These are phyloP conservation scores for Fusarium paranaense DNA, from an alignment of 2,329 filamentous ascomycete genomes.

Conservation along the genomic window DNA sequence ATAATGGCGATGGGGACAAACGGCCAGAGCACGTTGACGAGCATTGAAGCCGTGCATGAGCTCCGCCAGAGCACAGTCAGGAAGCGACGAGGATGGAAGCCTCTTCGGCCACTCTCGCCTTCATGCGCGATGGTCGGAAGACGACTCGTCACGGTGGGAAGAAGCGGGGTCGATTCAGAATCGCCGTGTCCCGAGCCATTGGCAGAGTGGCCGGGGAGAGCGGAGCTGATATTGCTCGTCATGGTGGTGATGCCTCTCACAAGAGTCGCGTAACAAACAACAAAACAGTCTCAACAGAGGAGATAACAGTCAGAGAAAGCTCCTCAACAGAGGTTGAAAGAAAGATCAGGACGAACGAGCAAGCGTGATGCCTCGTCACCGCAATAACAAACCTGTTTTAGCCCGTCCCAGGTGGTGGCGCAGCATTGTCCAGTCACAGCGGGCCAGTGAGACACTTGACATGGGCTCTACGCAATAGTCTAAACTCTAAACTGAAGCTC, in stretches of 20 bases:
- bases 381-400: constrained; percentile 19
- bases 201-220: constrained; percentile 10
- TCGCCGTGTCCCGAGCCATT: constrained; percentile 14
- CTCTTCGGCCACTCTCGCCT: constrained; percentile 59
- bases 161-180: constrained; percentile 45
- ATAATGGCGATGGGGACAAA: constrained; percentile 59
- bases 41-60: constrained; percentile 57
- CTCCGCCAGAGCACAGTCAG: constrained; percentile 56
- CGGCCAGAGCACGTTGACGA: constrained; percentile 62
- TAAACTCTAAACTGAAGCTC: constrained; percentile 33
- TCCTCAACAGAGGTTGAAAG: not conserved
- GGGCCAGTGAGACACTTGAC: constrained; percentile 25
- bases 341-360: not conserved
- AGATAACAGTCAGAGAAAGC: not conserved
- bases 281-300: not conserved
- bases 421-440: constrained; percentile 12
- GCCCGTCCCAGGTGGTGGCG: constrained; percentile 24
- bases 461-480: constrained; percentile 22
- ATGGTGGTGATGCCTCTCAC: not conserved
- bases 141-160: constrained; percentile 37
- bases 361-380: not conserved
- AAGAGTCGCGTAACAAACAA: not conserved
- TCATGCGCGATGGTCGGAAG: constrained; percentile 44
- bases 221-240: constrained; percentile 19
- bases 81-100: constrained; percentile 57